Evolutionary conservation across 768 basidiomycete species (phyloP).

Genomic region (Auriscalpium microsporum): DNA sequence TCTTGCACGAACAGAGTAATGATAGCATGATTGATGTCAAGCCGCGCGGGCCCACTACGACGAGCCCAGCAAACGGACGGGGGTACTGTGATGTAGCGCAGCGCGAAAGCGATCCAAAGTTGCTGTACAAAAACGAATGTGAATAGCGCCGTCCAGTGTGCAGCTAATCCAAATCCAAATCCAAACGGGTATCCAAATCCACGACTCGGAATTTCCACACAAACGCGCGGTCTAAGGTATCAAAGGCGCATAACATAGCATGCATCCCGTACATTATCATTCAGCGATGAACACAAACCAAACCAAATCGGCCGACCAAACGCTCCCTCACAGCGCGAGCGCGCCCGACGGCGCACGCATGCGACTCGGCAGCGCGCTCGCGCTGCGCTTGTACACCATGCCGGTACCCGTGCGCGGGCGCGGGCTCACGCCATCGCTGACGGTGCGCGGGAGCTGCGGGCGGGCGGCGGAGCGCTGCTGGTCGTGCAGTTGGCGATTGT

Average conservation of each 20-base stretch:
- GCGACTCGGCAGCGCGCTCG: slow-evolving; percentile 9
- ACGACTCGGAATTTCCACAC: neutral
- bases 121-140: neutral
- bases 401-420: slow-evolving; percentile 15
- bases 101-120: neutral
- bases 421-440: slow-evolving; percentile 1
- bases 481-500: slow-evolving; percentile 15
- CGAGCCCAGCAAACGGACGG: too few species aligned
- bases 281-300: neutral
- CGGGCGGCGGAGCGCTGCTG: slow-evolving; percentile 8
- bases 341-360: slow-evolving; percentile 6
- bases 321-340: neutral
- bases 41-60: too few species aligned
- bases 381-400: slow-evolving; percentile 15
- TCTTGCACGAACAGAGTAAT: too few species aligned
- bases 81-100: too few species aligned
- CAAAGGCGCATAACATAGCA: neutral
- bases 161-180: neutral
- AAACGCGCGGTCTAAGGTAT: neutral
- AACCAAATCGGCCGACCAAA: too few species aligned
- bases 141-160: neutral
- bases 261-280: neutral
- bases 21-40: too few species aligned
- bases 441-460: neutral
- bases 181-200: too few species aligned